Percentiles rank a stretch among this genome's conserved stretches.
phyloP scores from a whole-genome alignment of 306 rosid species.

The Lablab purpureus region DNA sequence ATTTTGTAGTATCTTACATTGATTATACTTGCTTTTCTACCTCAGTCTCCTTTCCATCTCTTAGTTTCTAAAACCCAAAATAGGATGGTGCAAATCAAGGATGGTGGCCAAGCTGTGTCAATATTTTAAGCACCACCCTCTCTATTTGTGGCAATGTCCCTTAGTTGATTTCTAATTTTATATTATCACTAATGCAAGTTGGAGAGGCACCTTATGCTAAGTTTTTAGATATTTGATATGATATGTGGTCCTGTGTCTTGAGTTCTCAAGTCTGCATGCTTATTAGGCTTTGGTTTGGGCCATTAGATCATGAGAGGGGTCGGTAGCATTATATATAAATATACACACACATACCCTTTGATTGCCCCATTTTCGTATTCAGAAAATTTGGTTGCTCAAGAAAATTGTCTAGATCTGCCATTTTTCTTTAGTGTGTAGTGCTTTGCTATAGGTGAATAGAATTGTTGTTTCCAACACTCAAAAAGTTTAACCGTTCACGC shows the following conservation, averaged over 20 bases:
- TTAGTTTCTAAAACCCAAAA: conserved; percentile 8
- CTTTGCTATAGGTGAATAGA: conserved; percentile 13
- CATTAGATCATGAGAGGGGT: conserved; percentile 9
- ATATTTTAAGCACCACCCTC: conserved; percentile 26
- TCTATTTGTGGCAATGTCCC: conserved; percentile 41
- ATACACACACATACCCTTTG: neutral
- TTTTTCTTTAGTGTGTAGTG: neutral
- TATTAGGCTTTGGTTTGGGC: conserved; percentile 40
- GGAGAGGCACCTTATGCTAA: conserved; percentile 34
- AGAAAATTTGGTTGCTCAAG: conserved; percentile 24
- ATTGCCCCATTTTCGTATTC: conserved; percentile 13
- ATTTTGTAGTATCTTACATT: neutral
- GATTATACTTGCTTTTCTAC: neutral
- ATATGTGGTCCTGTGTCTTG: conserved; percentile 38
- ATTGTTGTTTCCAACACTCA: conserved; percentile 21
- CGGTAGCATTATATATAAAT: neutral
- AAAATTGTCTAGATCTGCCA: conserved; percentile 6
- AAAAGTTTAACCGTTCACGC: neutral
- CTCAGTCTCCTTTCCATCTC: neutral
- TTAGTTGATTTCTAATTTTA: conserved; percentile 23
- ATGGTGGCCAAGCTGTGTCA: conserved; percentile 43
- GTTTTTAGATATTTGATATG: conserved; percentile 36
- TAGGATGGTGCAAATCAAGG: conserved; percentile 20
- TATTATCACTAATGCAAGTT: conserved; percentile 41
- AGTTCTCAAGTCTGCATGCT: conserved; percentile 27